Conservation (phyloP, 1,284 basidiomycete species). For the Rhodotorula sp. region DNA sequence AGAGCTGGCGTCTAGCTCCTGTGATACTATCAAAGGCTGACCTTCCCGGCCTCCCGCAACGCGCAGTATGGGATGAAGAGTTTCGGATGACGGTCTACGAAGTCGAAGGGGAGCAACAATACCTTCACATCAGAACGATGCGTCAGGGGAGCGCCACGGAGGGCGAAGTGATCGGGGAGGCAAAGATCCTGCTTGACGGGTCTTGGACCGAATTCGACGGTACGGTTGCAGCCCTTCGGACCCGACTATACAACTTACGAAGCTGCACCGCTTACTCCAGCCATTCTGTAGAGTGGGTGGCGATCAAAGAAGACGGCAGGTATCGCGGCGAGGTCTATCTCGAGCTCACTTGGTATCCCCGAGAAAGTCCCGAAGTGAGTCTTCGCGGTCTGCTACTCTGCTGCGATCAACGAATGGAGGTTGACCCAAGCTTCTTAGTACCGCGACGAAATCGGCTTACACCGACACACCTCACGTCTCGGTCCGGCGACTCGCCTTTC, state of each 20-base stretch:
- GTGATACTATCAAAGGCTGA: not conserved
- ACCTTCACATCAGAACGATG: conserved; percentile 10
- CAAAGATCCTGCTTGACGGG: conserved; percentile 11
- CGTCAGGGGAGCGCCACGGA: conserved; percentile 5
- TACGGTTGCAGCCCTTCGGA: not conserved
- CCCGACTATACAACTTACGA: no score
- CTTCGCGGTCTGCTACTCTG: not conserved
- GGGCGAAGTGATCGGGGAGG: conserved; percentile 23
- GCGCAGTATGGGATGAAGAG: conserved; percentile 36
- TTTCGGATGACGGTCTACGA: conserved; percentile 19
- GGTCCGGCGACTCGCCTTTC: no score
- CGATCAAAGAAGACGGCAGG: conserved; percentile 10
- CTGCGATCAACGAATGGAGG: not conserved
- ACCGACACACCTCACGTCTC: no score
- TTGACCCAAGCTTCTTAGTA: not conserved
- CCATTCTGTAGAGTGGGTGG: conserved; percentile 18
- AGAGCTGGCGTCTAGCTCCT: no score
- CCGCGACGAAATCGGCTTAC: no score
- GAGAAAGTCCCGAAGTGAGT: not conserved
- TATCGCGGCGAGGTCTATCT: conserved; percentile 27
- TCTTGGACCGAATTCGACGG: conserved; percentile 32
- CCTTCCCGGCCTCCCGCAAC: no score
- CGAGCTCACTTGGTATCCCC: conserved; percentile 28
- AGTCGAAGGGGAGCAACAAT: conserved; percentile 7
- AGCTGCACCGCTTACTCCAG: not conserved